Percentiles rank a stretch among this genome's conserved stretches.
phyloP scores from a whole-genome alignment of 352 stramenopile species.

The Phytopythium montanum region DNA sequence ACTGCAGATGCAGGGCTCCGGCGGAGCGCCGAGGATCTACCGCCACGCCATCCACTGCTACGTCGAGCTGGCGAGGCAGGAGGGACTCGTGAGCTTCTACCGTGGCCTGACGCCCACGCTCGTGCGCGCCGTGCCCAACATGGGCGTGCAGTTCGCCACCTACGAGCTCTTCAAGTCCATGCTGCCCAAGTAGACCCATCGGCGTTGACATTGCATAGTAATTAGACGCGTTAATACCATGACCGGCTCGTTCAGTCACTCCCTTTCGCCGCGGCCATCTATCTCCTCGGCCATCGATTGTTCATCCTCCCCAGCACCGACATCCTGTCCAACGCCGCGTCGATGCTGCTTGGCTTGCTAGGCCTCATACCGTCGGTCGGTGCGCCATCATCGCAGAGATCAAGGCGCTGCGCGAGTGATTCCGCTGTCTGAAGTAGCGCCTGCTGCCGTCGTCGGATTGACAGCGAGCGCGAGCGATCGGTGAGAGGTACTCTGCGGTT shows the following conservation, averaged over 20 bases:
- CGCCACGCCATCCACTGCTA: slow-evolving; percentile 77
- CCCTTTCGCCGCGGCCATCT: too few species aligned
- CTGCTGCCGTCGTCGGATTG: neutral
- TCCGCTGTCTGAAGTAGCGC: neutral
- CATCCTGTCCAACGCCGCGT: slow-evolving; percentile 97
- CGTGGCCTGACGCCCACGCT: slow-evolving; percentile 73
- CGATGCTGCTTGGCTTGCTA: slow-evolving; percentile 97
- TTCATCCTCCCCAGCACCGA: too few species aligned
- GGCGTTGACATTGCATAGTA: too few species aligned
- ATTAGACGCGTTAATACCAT: neutral
- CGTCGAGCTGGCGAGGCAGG: slow-evolving; percentile 48
- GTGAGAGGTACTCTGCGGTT: neutral
- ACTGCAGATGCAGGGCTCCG: slow-evolving; percentile 85
- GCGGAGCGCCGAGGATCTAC: slow-evolving; percentile 57
- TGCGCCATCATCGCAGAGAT: slow-evolving; percentile 81
- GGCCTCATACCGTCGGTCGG: slow-evolving; percentile 98
- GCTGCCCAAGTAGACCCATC: slow-evolving; percentile 16
- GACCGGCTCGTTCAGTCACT: too few species aligned
- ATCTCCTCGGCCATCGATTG: too few species aligned
- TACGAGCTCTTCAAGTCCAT: slow-evolving; percentile 77
- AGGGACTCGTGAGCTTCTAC: slow-evolving; percentile 74
- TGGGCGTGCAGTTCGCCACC: slow-evolving; percentile 85
- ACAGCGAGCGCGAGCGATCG: neutral
- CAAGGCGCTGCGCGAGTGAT: slow-evolving; percentile 40
- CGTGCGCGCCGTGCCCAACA: slow-evolving; percentile 82